phyloP scores from a whole-genome alignment of 2,329 filamentous ascomycete species.

The Ophiostoma tasmaniense region DNA sequence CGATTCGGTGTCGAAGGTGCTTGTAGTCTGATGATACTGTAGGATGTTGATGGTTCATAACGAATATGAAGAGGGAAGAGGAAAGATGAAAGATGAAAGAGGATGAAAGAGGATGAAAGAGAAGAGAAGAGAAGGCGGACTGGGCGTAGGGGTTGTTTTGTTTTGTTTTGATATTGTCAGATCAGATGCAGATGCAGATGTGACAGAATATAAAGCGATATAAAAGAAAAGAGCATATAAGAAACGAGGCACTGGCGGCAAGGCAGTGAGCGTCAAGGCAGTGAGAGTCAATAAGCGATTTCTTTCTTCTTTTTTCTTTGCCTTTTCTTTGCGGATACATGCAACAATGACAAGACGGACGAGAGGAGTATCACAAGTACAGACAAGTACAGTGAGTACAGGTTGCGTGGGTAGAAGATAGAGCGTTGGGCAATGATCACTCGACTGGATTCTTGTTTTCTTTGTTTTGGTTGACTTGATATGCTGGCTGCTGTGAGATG shows the following conservation, averaged over 20 bases:
- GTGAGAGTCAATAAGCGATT: background rate
- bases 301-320: no score
- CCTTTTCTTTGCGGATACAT: background rate
- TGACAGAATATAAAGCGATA: background rate
- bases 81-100: background rate
- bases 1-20: slow-evolving; percentile 2
- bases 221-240: background rate
- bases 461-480: background rate
- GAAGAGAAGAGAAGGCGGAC: background rate
- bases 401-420: background rate
- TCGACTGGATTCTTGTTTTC: background rate
- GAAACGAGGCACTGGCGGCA: background rate
- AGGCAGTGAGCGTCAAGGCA: background rate
- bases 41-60: background rate
- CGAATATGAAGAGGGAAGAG: background rate
- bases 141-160: background rate
- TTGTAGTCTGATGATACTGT: slow-evolving; percentile 5
- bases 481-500: background rate
- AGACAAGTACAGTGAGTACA: background rate
- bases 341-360: background rate
- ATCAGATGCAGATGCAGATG: background rate
- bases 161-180: background rate
- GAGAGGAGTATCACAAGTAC: background rate
- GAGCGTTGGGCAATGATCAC: background rate
- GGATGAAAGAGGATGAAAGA: background rate